Evolutionary conservation across 495 filamentous ascomycete species (phyloP).

Genomic region (Evansstolkia leycettana): DNA sequence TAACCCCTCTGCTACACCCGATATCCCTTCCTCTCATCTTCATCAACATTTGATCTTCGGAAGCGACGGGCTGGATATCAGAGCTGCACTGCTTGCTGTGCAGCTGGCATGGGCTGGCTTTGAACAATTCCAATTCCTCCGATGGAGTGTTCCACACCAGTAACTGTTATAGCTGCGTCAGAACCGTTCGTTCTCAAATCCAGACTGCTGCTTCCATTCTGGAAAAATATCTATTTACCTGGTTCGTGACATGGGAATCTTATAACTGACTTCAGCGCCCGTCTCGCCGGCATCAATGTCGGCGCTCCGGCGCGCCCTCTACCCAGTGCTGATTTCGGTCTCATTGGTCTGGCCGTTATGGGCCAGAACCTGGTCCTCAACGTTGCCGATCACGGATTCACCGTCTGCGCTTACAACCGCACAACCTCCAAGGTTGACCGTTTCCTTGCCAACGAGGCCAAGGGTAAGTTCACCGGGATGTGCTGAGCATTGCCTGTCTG

Average conservation of each 20-base stretch:
- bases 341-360: slow-evolving; percentile 99
- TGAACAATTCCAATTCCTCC: too few species aligned
- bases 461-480: slow-evolving; percentile 62
- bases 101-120: too few species aligned
- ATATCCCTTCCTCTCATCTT: slow-evolving; percentile 5
- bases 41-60: not conserved
- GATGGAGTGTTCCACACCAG: too few species aligned
- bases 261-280: slow-evolving; percentile 63
- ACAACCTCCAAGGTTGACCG: slow-evolving; percentile 94
- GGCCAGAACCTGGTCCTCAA: slow-evolving; percentile 98
- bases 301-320: slow-evolving; percentile 45
- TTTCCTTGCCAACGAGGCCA: slow-evolving; percentile 88
- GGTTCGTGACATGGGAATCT: slow-evolving; percentile 21
- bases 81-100: too few species aligned
- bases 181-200: too few species aligned
- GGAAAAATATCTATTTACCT: not conserved
- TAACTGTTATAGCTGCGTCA: too few species aligned
- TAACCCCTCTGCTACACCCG: not conserved
- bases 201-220: not conserved
- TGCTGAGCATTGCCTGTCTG: slow-evolving; percentile 3
- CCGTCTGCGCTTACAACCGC: slow-evolving; percentile 93
- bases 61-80: not conserved
- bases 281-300: slow-evolving; percentile 75
- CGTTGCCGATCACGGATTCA: slow-evolving; percentile 92
- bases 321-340: slow-evolving; percentile 79